Base-by-base conservation (phyloP, 2,329 filamentous ascomycete genomes). In the Trichoderma pleuroti region DNA sequence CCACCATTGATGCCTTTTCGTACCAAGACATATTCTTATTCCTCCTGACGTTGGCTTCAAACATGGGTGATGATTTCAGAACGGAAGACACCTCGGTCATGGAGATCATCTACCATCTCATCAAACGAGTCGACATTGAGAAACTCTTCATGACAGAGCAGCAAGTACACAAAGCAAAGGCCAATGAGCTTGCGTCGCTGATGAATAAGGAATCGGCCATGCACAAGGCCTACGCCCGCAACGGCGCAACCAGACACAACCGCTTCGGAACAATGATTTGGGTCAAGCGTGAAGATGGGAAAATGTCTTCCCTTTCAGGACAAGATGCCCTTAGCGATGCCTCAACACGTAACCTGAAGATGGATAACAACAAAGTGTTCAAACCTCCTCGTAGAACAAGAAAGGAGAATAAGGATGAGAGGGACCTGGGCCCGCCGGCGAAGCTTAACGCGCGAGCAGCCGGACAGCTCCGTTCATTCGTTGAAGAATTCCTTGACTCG, bases 261-360 rank as follows among this genome's bases (percentile, higher is more conserved):
- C 89, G 96, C 39, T 99, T 98, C 77, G 96, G 96, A 3, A 97
- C 94, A 12, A 98, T 98, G 93, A 90, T 98, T 39, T 98, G 95
- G 94, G 89, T 99, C 46, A 93, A 97, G 82, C 86, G 94, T 70
- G 92, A 94, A 62, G 92, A 94, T 75, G 90, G 92, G 64, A 94
- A 94, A 76, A 88, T 96, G 76, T 92, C 93, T 0, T 94, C 94
- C 0, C 87, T 99, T 2, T 94, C 94, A 0, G 96, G 96, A 1
- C 95, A 98, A 78, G 91, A 94, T 75, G 92, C 92, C 5, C 87
- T 99, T 57, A 87, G 90, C 4, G 90, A 93, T 76, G 87, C 90
- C 8, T 86, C 92, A 10, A 87, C 88, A 49, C 91, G 92, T 8
- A 87, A 97, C 74, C 86, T 92, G 64, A 97, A 97, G 79, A 94